Percentiles rank a stretch among this genome's conserved stretches.
Evolutionary conservation across 2,329 filamentous ascomycete species (phyloP).

Genomic region (Scortechinia acanthostroma): DNA sequence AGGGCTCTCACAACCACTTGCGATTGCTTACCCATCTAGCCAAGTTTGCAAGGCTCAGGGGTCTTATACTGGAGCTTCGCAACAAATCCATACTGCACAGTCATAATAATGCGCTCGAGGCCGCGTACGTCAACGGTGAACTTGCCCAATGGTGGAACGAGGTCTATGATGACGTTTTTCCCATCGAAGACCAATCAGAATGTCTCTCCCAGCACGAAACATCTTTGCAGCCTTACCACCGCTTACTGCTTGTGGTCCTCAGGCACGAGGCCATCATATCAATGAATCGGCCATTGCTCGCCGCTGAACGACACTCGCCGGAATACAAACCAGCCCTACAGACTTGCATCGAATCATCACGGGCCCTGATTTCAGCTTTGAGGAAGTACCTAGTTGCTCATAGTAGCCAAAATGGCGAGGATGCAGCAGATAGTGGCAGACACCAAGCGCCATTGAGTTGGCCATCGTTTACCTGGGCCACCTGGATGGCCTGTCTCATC

Average conservation of each 20-base stretch:
- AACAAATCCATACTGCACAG: conserved; percentile 39
- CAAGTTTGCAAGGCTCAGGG: conserved; percentile 37
- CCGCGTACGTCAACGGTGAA: conserved; percentile 35
- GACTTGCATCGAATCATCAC: conserved; percentile 39
- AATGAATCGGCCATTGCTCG: conserved; percentile 38
- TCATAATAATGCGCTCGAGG: conserved; percentile 29
- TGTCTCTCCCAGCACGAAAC: conserved; percentile 7
- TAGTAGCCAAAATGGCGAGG: conserved; percentile 8
- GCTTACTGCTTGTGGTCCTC: conserved; percentile 29
- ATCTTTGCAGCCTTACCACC: conserved; percentile 22
- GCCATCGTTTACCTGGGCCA: conserved; percentile 42
- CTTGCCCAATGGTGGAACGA: conserved; percentile 43
- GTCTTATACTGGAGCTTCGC: conserved; percentile 40
- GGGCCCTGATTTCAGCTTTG: conserved; percentile 32
- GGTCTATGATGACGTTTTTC: conserved; percentile 35
- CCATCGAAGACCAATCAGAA: conserved; percentile 14
- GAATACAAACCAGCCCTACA: conserved; percentile 39
- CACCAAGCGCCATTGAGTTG: conserved; percentile 31
- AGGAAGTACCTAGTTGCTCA: conserved; percentile 15
- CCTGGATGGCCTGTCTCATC: conserved; percentile 44
- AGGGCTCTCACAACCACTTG: conserved; percentile 16
- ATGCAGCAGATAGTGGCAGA: conserved; percentile 6
- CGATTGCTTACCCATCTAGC: conserved; percentile 28
- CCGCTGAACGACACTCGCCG: conserved; percentile 28
- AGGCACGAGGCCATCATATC: conserved; percentile 41